phyloP scores from a whole-genome alignment of 2,329 filamentous ascomycete species.

The Colletotrichum paranaense region DNA sequence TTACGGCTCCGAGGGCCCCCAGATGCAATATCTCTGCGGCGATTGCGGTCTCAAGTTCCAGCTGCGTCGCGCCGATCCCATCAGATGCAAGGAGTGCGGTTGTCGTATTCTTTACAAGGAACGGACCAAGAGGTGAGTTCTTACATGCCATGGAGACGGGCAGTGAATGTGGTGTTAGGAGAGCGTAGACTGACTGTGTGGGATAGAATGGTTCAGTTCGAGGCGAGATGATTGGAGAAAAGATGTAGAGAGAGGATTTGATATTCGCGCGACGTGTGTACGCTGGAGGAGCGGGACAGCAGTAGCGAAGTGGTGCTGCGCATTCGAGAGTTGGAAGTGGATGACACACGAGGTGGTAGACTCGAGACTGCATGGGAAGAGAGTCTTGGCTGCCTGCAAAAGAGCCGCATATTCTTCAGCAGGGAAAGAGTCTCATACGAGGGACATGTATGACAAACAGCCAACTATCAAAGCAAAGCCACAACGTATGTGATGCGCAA shows the following conservation, averaged over 20 bases:
- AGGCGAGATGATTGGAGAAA: conserved; percentile 74
- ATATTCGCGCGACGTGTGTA: neutral
- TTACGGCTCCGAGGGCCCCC: conserved; percentile 60
- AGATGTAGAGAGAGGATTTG: neutral
- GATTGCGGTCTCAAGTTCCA: conserved; percentile 85
- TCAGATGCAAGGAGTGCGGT: conserved; percentile 91
- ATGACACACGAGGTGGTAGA: neutral
- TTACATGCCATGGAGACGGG: neutral
- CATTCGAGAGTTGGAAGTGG: neutral
- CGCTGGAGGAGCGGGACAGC: neutral
- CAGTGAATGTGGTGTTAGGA: too few relatives aligned
- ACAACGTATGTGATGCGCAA: neutral
- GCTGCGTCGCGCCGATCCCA: conserved; percentile 81
- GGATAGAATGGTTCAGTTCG: conserved; percentile 95
- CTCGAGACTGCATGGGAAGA: neutral
- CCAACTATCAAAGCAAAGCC: neutral
- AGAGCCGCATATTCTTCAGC: neutral
- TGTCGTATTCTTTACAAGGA: conserved; percentile 98
- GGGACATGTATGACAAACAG: neutral
- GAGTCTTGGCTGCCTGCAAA: neutral
- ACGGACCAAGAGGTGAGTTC: conserved; percentile 89
- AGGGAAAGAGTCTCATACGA: neutral
- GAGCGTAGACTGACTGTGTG: conserved; percentile 37
- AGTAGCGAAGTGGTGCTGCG: neutral
- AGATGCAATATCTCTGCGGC: conserved; percentile 80